Base-by-base conservation (phyloP, 306 rosid species). In the Acacia acuminata region DNA sequence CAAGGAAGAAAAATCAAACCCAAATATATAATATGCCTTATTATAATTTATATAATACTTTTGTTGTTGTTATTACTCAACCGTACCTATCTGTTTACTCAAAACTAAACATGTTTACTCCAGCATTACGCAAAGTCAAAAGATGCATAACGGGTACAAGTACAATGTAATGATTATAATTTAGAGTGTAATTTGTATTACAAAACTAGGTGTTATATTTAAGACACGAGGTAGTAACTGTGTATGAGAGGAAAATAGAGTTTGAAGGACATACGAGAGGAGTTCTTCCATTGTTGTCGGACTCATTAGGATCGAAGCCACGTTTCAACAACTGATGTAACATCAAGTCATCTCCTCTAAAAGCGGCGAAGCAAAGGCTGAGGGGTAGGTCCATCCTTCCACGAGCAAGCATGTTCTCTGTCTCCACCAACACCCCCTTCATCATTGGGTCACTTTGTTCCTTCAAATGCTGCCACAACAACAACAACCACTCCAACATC, bases 331-430 rank as follows among this genome's bases (percentile, higher is more conserved):
- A 85, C 72, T 90, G 92, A 70, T 94, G 89, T 78, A 96, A 66
- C 85, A 96, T 73, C n/a, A 87, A 86, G 78, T 94, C 98, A 83
- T 96, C 99, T 71, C 94, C 98, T 79, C 97, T 89, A 24, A 65
- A 66, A 70, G 97, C 88, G 61, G 98, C 98, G 75, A 96, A 94
- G 73, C 97, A 92, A 2, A 96, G 90, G 82, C 97, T 94, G 17
- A 96, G 90, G 6, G 99, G 99, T 75, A 94, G 84, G 87, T 94
- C 99, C 98, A 94, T 65, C 74, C 91, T 87, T 38, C 99, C 99
- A 68, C 91, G 92, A 85, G 98, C 93, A 68, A 96, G 81, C 98
- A 96, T 94, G 89, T 86, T 92, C 91, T 94, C 97, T 16, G 91
- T 92, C 89, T 96, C 99, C 82, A 74, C 74, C 81, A 96, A 81